A percentile compares a stretch with the other conserved stretches of the same genome.
Evolutionary conservation across 495 filamentous ascomycete species (phyloP).

Genomic region (Pseudoneurospora amorphoporcata): DNA sequence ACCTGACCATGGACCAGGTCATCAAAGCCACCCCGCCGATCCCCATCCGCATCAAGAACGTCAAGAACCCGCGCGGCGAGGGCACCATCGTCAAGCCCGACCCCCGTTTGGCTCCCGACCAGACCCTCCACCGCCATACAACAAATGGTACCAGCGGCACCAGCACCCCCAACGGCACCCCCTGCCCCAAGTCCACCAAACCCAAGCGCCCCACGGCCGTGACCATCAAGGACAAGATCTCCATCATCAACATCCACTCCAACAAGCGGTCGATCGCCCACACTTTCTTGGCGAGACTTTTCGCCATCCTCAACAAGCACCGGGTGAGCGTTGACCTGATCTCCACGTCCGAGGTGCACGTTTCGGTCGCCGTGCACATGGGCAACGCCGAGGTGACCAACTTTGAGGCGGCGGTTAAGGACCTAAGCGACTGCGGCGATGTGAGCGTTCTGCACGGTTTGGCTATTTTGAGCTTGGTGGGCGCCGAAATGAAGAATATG

Average conservation of each 20-base stretch:
- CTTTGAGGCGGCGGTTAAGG: slow-evolving; percentile 54
- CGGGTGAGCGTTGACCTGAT: slow-evolving; percentile 84
- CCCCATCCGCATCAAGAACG: slow-evolving; percentile 95
- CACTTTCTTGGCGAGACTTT: slow-evolving; percentile 86
- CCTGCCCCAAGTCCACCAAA: slow-evolving; percentile 34
- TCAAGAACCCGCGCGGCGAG: slow-evolving; percentile 80
- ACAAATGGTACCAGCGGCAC: not conserved
- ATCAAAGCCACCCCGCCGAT: slow-evolving; percentile 76
- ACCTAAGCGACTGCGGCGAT: slow-evolving; percentile 66
- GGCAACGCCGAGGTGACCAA: slow-evolving; percentile 53
- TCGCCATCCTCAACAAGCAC: slow-evolving; percentile 70
- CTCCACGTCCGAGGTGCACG: slow-evolving; percentile 87
- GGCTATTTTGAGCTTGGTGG: slow-evolving; percentile 86
- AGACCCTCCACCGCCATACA: slow-evolving; percentile 32
- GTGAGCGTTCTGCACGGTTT: slow-evolving; percentile 79
- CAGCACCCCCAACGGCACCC: slow-evolving; percentile 2
- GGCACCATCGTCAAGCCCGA: slow-evolving; percentile 77
- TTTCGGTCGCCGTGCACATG: slow-evolving; percentile 88
- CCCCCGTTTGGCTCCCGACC: slow-evolving; percentile 32
- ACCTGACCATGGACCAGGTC: slow-evolving; percentile 97
- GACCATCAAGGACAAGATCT: slow-evolving; percentile 87
- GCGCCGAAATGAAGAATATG: slow-evolving; percentile 92
- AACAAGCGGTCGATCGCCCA: slow-evolving; percentile 70
- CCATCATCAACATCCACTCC: slow-evolving; percentile 89
- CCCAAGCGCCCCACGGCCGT: slow-evolving; percentile 67